These are phyloP conservation scores for Ettlia oleoabundans DNA, from an alignment of 139 green algal genomes.

Conservation along the genomic window DNA sequence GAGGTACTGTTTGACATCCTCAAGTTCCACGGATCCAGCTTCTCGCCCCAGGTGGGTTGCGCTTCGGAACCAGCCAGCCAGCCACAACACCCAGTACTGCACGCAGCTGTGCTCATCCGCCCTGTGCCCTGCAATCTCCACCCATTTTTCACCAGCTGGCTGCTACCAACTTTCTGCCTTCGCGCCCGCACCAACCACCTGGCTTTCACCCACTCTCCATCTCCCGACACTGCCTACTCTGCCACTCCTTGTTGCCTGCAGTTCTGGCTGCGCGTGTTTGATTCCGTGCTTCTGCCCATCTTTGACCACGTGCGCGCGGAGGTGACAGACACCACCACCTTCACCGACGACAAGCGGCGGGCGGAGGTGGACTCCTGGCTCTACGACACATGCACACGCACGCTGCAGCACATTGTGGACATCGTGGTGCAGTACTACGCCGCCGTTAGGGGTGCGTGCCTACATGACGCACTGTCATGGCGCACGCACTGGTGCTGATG, in stretches of 20 bases:
- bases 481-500: no score
- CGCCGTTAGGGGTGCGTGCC: neutral
- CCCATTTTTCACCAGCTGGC: no score
- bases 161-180: no score
- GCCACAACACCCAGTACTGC: no score
- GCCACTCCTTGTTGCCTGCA: no score
- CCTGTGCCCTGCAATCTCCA: no score
- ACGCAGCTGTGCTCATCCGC: no score
- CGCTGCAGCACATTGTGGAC: conserved; percentile 95
- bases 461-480: neutral
- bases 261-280: conserved; percentile 96
- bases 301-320: conserved; percentile 91
- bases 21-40: conserved; percentile 90
- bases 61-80: no score
- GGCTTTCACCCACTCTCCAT: no score
- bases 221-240: no score
- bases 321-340: conserved; percentile 89
- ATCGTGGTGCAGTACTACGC: conserved; percentile 89
- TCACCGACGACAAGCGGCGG: conserved; percentile 79
- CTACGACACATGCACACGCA: conserved; percentile 97
- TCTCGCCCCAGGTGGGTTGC: no score
- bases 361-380: conserved; percentile 92
- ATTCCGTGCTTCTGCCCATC: conserved; percentile 96
- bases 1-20: conserved; percentile 97
- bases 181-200: no score